phyloP scores from a whole-genome alignment of 2,329 filamentous ascomycete species.

The Chaetothyriales sp. region DNA sequence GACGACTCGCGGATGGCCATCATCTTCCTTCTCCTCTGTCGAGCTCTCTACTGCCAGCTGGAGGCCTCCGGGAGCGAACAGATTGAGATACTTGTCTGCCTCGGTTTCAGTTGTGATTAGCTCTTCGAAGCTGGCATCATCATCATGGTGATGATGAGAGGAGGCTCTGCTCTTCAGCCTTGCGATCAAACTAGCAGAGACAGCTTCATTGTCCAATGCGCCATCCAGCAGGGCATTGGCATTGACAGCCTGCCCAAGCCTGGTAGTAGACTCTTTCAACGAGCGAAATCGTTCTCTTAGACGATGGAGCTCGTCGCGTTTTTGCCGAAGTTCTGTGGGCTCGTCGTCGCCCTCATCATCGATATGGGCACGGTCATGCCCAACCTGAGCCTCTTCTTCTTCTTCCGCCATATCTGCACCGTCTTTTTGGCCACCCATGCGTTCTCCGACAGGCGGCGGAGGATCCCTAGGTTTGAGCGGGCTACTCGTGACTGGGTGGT shows the following conservation, averaged over 20 bases:
- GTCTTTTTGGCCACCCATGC: background rate
- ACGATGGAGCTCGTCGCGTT: constrained; percentile 2
- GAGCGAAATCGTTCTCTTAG: constrained; percentile 4
- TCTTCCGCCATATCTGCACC: constrained; percentile 3
- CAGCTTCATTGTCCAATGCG: background rate
- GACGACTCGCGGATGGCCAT: constrained; percentile 6
- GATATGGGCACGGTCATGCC: constrained; percentile 2
- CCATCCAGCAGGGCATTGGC: background rate
- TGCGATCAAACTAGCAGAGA: background rate
- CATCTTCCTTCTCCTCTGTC: constrained; percentile 1
- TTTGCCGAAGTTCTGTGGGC: constrained; percentile 2
- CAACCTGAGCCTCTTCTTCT: constrained; percentile 6
- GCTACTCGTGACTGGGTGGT: constrained; percentile 12
- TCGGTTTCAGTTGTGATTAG: background rate
- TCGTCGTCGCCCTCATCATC: too few species aligned
- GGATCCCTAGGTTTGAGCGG: constrained; percentile 13
- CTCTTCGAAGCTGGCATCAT: background rate
- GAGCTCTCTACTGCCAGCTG: constrained; percentile 6
- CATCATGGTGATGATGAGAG: too few species aligned
- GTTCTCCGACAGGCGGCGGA: background rate
- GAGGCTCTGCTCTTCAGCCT: background rate
- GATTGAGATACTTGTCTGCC: constrained; percentile 5
- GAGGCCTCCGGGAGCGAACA: constrained; percentile 16
- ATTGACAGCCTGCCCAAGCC: background rate
- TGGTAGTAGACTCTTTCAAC: constrained; percentile 2